Evolutionary conservation across 345 rosid species (phyloP), one percentile per base, ranked within the genome.

Genomic region (Eucalyptus cloeziana): DNA sequence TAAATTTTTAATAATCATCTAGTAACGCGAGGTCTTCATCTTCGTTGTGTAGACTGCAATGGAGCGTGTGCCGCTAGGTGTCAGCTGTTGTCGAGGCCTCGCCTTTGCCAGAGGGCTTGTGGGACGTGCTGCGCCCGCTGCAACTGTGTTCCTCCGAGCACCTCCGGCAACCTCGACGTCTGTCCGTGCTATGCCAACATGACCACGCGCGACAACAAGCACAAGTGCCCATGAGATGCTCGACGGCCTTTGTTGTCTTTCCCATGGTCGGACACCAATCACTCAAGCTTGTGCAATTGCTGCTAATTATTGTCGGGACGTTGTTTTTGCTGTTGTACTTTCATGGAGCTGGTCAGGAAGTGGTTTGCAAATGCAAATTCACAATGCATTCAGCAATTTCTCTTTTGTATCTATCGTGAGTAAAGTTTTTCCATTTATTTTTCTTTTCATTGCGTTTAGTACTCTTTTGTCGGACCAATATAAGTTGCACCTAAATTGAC

Each of bases 131-230:
- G 98, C 76, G 87, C 86, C 3, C 91, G 93, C 15, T 97, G 99
- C 96, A 94, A 89, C 89, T 97, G 98, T 31, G 98, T 96, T 22
- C 99, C 98, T 80, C 94, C 96, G 6, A 97, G 96, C 10, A 96
- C 98, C 31, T 88, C 91, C 80, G 96, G 96, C 27, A 93, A 96
- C 93, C 86, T 91, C 15, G 96, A 95, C 8, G 92, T 27, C 54
- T 97, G 98, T 87, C 92, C 92, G 13, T 96, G 99, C 89, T 96
- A 96, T 80, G 96, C 93, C 89, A 91, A 10, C 83, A 89, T 93
- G 90, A 97, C 95, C 86, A 95, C 99, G 50, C 98, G 90, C 62
- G 96, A 94, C 22, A 95, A 95, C 87, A 89, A 91, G 90, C 96
- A 86, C 92, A 95, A 97, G 93, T 97, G 98, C 90, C 99, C 99